Base-by-base conservation (phyloP, 2,329 filamentous ascomycete species). In the Coniochaeta pulveracea region DNA sequence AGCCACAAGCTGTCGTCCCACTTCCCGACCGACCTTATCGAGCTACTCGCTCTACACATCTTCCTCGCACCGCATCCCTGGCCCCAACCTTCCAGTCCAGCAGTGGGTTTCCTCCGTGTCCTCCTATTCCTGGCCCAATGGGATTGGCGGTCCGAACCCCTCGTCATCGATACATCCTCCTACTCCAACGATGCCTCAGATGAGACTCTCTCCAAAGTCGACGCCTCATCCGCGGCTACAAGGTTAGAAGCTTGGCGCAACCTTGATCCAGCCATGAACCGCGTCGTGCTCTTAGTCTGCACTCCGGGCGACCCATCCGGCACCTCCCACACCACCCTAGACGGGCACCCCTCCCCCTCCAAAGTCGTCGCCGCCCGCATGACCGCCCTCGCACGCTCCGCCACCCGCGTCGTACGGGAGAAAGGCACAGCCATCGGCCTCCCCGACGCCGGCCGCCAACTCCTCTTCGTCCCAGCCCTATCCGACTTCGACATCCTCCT, bases 401-500 rank as follows among this genome's bases (percentile, higher is more conserved):
- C 85, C 9, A 72, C 72, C 47, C 72, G 72, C 33, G 52, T 80
- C 9, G 58, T 84, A 34, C 61, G 60, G 27, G 61, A 68, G 6
- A 49, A 71, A 21, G 68, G 66, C 17, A 48, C 69, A 17, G 55
- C 58, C 10, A 37, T 48, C 16, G 51, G 70, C 24, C 65, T 64
- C 17, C 47, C 66, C 26, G 56, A 60, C 12, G 54, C 85, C 34
- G 61, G 78, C 30, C 56, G 69, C 2, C 58, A 63, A 19, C 55
- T 61, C 2, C 65, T 96, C 7, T 96, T 96, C 58, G 63, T 70
- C n/a, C 66, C 80, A 3, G 73, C 79, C 0, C 63, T 85, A 5
- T 56, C 57, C 8, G 86, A 94, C 43, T 98, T 88, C 54, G 85
- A 96, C 52, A 80, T 96, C 41, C 60, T 89, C n/a, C 63, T 98